These are phyloP conservation scores for Sporothrix pallida DNA, from an alignment of 2,329 filamentous ascomycete species.

Conservation along the genomic window DNA sequence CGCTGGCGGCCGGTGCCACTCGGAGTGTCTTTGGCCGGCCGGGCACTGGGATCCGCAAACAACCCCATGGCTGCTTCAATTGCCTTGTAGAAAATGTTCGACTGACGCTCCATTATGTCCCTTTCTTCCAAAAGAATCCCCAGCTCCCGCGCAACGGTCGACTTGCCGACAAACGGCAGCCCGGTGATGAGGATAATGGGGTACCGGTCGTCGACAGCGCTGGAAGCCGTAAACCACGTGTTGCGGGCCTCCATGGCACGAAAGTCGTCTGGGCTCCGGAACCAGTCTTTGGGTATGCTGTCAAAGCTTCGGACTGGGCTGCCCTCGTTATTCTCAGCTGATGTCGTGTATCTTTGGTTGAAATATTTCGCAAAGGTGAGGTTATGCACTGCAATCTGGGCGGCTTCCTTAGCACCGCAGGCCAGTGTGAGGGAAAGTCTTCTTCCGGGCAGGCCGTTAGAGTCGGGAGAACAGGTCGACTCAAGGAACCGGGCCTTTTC, in stretches of 20 bases:
- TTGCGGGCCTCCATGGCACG: background rate
- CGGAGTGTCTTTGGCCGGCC: background rate
- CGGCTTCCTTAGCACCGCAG: no score
- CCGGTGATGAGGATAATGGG: conserved; percentile 34
- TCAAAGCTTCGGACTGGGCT: no score
- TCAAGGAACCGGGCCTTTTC: no score
- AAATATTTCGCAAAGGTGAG: no score
- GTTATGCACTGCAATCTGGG: no score
- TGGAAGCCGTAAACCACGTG: background rate
- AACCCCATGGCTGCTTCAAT: background rate
- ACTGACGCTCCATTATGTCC: background rate
- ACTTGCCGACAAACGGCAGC: conserved; percentile 31
- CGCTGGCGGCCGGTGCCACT: background rate
- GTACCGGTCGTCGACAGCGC: background rate
- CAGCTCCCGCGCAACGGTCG: conserved; percentile 29
- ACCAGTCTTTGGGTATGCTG: no score
- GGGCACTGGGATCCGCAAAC: background rate
- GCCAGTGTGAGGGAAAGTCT: no score
- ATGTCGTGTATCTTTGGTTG: no score
- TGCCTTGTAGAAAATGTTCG: background rate
- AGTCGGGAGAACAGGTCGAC: no score
- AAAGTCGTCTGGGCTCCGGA: background rate
- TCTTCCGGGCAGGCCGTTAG: no score
- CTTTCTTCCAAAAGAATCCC: conserved; percentile 11
- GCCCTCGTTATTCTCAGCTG: no score